phyloP scores from a whole-genome alignment of 345 rosid species.

The Turritis glabra region DNA sequence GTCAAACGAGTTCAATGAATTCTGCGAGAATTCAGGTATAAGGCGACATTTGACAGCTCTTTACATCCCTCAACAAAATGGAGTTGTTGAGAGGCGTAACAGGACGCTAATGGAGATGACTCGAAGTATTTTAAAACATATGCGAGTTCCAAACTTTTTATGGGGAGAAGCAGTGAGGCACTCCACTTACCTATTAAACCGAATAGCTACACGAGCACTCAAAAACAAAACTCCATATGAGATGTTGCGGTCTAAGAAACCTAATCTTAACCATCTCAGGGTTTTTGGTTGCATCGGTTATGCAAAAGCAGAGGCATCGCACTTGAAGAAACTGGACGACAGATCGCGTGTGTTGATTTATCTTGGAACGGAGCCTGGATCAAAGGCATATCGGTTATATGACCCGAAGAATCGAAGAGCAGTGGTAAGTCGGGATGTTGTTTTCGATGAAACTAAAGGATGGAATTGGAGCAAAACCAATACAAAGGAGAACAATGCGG shows the following conservation, averaged over 20 bases:
- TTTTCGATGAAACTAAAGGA: neutral
- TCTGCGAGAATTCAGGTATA: neutral
- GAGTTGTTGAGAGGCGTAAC: neutral
- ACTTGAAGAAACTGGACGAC: neutral
- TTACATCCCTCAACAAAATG: neutral
- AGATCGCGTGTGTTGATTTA: neutral
- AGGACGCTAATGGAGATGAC: neutral
- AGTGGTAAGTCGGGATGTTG: neutral
- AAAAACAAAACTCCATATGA: neutral
- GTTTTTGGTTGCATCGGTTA: neutral
- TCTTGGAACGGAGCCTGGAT: neutral
- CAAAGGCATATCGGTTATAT: neutral
- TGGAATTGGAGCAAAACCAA: too few relatives aligned
- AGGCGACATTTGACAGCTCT: rapidly evolving
- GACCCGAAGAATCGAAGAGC: neutral
- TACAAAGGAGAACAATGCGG: too few relatives aligned
- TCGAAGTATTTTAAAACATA: neutral
- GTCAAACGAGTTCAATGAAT: neutral
- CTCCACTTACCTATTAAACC: neutral
- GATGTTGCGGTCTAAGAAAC: neutral
- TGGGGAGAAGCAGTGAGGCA: neutral
- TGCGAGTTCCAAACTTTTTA: neutral
- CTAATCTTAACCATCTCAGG: neutral
- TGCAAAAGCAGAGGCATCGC: neutral
- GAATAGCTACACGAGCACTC: neutral